Evolutionary conservation across 352 stramenopile genomes (phyloP).

Genomic region (Globisporangium recalcitrans): DNA sequence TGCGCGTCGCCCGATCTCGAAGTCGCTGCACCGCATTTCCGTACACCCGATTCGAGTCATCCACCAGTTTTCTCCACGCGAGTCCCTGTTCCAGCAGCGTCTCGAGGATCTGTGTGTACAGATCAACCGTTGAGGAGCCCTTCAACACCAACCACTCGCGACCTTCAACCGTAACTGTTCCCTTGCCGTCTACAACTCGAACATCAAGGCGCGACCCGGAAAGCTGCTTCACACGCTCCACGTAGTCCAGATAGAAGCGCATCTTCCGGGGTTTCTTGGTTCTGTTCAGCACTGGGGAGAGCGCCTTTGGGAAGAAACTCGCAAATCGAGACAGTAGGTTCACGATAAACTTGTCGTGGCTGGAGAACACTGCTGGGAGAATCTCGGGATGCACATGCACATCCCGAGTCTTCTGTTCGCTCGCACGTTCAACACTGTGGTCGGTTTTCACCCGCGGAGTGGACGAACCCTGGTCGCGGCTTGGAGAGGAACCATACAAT

Average conservation of each 20-base stretch:
- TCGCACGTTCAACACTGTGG: background rate
- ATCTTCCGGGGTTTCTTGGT: constrained; percentile 71
- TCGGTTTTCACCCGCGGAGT: background rate
- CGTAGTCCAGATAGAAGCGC: constrained; percentile 66
- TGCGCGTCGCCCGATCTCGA: constrained; percentile 13
- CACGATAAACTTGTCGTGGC: constrained; percentile 40
- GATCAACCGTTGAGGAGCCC: constrained; percentile 29
- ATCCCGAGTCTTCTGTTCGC: background rate
- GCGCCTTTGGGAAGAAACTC: constrained; percentile 39
- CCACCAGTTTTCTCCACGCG: constrained; percentile 43
- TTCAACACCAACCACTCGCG: constrained; percentile 49
- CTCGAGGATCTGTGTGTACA: constrained; percentile 50
- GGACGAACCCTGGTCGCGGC: background rate
- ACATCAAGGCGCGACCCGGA: constrained; percentile 38
- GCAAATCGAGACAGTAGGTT: constrained; percentile 51
- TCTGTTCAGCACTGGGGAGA: constrained; percentile 52
- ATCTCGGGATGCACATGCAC: constrained; percentile 20
- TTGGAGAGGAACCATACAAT: background rate
- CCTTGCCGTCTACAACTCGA: constrained; percentile 32
- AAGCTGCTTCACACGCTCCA: constrained; percentile 38
- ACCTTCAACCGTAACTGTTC: constrained; percentile 32
- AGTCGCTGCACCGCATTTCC: constrained; percentile 11
- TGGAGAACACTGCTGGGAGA: constrained; percentile 38
- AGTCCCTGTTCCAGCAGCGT: constrained; percentile 32
- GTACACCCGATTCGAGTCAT: constrained; percentile 31